Evolutionary conservation across 176 grass and related monocot genomes (phyloP), one percentile per base, ranked within the genome.

Genomic region (Eleusine coracana): DNA sequence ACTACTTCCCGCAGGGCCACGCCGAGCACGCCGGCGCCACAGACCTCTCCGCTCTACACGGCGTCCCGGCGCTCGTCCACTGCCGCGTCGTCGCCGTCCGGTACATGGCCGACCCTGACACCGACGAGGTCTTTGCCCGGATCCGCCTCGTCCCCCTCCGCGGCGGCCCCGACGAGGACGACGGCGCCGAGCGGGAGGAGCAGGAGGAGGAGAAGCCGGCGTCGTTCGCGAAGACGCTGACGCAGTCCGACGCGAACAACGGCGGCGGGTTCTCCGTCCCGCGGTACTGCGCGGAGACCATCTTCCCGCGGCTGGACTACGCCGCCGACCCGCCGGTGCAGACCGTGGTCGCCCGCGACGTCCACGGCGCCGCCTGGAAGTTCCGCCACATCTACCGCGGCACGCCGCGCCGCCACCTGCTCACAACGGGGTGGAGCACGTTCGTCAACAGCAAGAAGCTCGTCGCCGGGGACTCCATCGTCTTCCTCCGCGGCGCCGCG

Each of bases 361-460:
- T 96, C 69, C 96, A 99, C 70, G 96, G 96, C 0, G 75, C 71
- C 1, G 76, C 90, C 6, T 99, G 93, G 93, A 99, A 89, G 72
- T 96, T 99, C 82, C 86, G 93, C 52, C 96, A 99, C 90, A 99
- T 96, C 63, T 99, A 99, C 83, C 88, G 96, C 36, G 93, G 93
- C 71, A 99, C 93, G 18, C 96, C 96, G 60, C 93, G 93, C 58
- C 80, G 93, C 39, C 96, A 99, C 73, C 82, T 96, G 51, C 91
- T 99, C 71, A 96, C 96, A 18, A 99, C 93, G 7, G 96, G 96
- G 15, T 99, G 96, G 96, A 96, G 96, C 87, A 90, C 85, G 21
- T 99, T 99, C 73, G 96, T 99, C 27, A 96, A 96, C 89, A 87
- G 90, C 39, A 99, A 99, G 93, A 96, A 92, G 71, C 96, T 99